Base-by-base conservation (phyloP, 2,329 filamentous ascomycete genomes). In the Penicillium sp. region DNA sequence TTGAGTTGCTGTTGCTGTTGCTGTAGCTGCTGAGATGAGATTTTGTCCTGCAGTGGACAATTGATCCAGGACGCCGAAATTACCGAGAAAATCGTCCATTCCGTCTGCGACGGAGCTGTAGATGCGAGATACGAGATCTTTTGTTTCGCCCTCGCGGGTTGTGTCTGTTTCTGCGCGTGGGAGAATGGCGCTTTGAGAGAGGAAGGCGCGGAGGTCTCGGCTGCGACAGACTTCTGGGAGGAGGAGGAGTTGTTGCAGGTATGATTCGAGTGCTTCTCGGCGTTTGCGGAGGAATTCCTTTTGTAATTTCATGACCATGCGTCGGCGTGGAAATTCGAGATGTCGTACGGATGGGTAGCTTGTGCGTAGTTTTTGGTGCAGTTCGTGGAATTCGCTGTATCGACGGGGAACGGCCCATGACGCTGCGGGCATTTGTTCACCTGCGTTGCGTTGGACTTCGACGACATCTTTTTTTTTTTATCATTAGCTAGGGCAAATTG, bases 31-130 rank as follows among this genome's bases (percentile, higher is more conserved):
- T 7, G 75, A 76, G 13, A 78, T 78, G 43, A 97, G 82, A 64
- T 92, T 97, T 68, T 97, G 93, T 0, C 93, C 93, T 6, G 94
- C 92, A 1, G 91, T 83, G 0, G 92, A 96, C 6, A 99, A 83
- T 69, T 97, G 94, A 64, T 99, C 94, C 24, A 99, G 81, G 0
- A 97, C 92, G 1, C 94, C 91, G 36, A 97, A 93, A 67, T 96
- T 97, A 49, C 94, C 94, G 3, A 99, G 78, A 48, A 99, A 95
- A 63, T 99, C 94, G 68, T 99, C 94, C 88, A 99, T 95, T 27
- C 95, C 94, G 67, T 99, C 94, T 0, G 93, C 90, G 18, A 99
- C 93, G 0, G 93, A 97, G 69, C 95, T 95, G 75, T 97, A 99
- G 41, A 99, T 85, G 4, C 94, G 86, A 0, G 90, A 91, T 58